These are phyloP conservation scores for Tolypocladium album DNA, from an alignment of 2,329 filamentous ascomycete species.

Conservation along the genomic window DNA sequence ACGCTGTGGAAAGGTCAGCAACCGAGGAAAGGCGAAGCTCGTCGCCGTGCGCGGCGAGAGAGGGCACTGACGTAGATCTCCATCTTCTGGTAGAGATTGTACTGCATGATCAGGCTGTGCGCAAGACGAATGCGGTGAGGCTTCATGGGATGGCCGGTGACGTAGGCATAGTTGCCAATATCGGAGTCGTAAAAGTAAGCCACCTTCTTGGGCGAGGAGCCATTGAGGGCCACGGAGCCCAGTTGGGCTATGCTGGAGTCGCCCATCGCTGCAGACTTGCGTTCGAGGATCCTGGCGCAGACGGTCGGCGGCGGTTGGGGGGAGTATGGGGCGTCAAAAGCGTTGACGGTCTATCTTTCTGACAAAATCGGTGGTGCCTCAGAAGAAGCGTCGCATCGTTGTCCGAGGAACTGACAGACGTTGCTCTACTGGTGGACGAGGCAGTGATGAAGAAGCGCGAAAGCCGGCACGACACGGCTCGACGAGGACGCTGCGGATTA, in stretches of 20 bases:
- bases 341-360: too few relatives aligned
- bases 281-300: neutral
- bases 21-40: neutral
- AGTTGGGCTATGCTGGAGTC: conserved; percentile 25
- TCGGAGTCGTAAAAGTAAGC: conserved; percentile 98
- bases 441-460: conserved; percentile 3
- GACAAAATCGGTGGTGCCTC: neutral
- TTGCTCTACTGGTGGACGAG: neutral
- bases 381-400: neutral
- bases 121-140: conserved; percentile 91
- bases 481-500: conserved; percentile 14
- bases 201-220: conserved; percentile 60
- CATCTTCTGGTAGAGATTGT: conserved; percentile 93
- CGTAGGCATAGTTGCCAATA: conserved; percentile 96
- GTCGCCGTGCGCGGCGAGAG: neutral
- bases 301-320: neutral
- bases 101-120: conserved; percentile 92
- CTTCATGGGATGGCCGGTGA: conserved; percentile 97
- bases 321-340: neutral
- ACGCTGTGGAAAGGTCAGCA: conserved; percentile 36
- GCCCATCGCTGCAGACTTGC: conserved; percentile 19
- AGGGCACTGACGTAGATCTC: conserved; percentile 73
- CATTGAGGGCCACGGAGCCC: conserved; percentile 35
- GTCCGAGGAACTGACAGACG: neutral
- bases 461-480: conserved; percentile 9